These are phyloP conservation scores for Blastobotrys arbuscula DNA, from an alignment of 1,139 yeast genomes.

Conservation along the genomic window DNA sequence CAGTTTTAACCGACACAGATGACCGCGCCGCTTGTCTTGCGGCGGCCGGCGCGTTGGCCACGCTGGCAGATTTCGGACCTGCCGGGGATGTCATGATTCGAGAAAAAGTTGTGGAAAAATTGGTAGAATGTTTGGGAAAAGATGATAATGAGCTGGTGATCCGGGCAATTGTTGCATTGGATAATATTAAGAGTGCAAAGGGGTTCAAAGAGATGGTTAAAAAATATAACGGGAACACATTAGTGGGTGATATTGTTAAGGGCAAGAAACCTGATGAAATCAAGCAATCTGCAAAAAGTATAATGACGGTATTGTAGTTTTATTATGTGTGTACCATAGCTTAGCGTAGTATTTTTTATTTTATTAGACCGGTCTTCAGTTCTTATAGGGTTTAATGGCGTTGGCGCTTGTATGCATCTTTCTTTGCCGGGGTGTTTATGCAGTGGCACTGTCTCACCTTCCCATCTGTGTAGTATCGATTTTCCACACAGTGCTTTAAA, in stretches of 20 bases:
- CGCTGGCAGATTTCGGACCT: conserved; percentile 36
- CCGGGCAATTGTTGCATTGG: conserved; percentile 19
- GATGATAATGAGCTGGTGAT: conserved; percentile 15
- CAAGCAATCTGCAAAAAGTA: neutral
- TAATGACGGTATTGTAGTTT: neutral
- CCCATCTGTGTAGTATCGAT: no score
- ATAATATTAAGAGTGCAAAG: conserved; percentile 8
- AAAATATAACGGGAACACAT: neutral
- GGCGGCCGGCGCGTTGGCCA: conserved; percentile 39
- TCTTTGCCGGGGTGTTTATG: no score
- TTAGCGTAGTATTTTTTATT: no score
- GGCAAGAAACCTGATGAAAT: neutral
- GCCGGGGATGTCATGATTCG: conserved; percentile 27
- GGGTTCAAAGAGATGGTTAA: neutral
- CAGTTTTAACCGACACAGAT: conserved; percentile 31
- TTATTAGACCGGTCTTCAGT: no score
- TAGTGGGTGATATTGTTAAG: neutral
- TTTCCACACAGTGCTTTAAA: no score
- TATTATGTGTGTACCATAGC: no score
- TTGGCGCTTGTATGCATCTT: no score
- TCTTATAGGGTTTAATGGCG: no score
- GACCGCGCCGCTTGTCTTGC: conserved; percentile 35
- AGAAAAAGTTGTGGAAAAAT: conserved; percentile 20
- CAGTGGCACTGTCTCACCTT: no score
- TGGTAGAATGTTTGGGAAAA: conserved; percentile 27